phyloP scores from a whole-genome alignment of 1,284 basidiomycete species.

The Malassezia restricta region DNA sequence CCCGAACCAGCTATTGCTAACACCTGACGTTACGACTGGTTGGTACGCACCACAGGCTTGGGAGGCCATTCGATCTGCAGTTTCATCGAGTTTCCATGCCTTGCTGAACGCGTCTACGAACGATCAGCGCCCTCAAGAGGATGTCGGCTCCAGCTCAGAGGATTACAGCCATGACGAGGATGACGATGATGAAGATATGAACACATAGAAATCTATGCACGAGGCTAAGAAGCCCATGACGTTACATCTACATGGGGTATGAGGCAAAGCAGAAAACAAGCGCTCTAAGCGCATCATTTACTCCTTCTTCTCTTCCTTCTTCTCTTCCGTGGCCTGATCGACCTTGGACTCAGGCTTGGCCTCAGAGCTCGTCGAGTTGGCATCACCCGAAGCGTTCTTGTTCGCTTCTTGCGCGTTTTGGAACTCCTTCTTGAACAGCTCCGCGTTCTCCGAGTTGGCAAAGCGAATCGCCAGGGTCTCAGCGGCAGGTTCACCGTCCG shows the following conservation, averaged over 20 bases:
- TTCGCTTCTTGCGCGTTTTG: slow-evolving; percentile 36
- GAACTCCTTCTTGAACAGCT: slow-evolving; percentile 43
- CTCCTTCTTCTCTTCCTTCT: slow-evolving; percentile 17
- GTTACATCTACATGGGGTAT: slow-evolving; percentile 2
- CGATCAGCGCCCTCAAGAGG: background rate
- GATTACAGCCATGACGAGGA: background rate
- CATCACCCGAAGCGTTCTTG: slow-evolving; percentile 17
- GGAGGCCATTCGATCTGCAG: slow-evolving; percentile 22
- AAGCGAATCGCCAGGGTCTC: slow-evolving; percentile 98
- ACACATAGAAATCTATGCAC: background rate
- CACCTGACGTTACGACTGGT: slow-evolving; percentile 21
- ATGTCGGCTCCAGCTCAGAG: background rate
- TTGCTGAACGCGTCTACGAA: background rate
- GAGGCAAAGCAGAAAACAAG: background rate
- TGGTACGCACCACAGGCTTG: slow-evolving; percentile 27
- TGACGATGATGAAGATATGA: background rate
- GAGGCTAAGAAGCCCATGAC: background rate
- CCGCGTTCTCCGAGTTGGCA: slow-evolving; percentile 70
- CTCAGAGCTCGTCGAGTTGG: slow-evolving; percentile 15
- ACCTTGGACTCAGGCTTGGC: slow-evolving; percentile 1
- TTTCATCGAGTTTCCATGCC: slow-evolving; percentile 22
- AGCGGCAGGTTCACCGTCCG: slow-evolving; percentile 63
- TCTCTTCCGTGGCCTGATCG: slow-evolving; percentile 11
- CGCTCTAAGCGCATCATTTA: background rate
- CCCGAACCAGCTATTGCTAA: background rate